Base-by-base conservation (phyloP, 345 rosid species). In the Aquilaria sinensis region DNA sequence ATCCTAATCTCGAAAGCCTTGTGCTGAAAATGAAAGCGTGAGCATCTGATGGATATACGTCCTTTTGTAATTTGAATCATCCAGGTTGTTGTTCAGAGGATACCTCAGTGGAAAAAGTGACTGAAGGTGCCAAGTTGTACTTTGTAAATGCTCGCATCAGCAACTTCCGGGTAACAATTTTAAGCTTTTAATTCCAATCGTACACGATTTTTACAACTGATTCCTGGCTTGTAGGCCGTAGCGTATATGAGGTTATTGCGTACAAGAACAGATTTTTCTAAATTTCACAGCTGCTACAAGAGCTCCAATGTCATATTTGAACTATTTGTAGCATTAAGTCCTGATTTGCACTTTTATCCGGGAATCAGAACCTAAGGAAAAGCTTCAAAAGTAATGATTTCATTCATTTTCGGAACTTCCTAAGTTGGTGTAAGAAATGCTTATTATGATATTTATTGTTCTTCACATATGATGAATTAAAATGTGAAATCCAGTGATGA, bases 101-200 rank as follows among this genome's bases (percentile, higher is more conserved):
- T 92, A 53, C 98, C 96, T 15, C 98, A 92, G 55, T 81, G 98
- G 96, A 92, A 85, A 82, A 87, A 92, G 73, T 87, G 74, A 83
- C 53, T 45, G 31, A 48, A 60, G 53, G 49, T 47, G 37, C 52
- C 32, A n/a, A 11, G 30, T 37, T 37, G 43, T 37, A 3, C 5
- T 7, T 37, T 33, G 51, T 43, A 15, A 12, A 47, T 43, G 62
- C 55, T 58, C 60, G 15, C 55, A 43, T 45, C 33, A 13, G 33
- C 9, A n/a, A 62, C 1, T 31, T 41, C 32, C 10, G 10, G 67
- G n/a, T 41, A 63, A 58, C 58, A 31, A 50, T 48, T 62, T 11
- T 50, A 23, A 47, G n/a, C 61, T 23, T 29, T 9, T 55, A 64
- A 48, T 64, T 69, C 14, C 15, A 10, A 29, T 11, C 33, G 14